Base-by-base conservation (phyloP, 176 grass and related monocot species). In the Themeda triandra region DNA sequence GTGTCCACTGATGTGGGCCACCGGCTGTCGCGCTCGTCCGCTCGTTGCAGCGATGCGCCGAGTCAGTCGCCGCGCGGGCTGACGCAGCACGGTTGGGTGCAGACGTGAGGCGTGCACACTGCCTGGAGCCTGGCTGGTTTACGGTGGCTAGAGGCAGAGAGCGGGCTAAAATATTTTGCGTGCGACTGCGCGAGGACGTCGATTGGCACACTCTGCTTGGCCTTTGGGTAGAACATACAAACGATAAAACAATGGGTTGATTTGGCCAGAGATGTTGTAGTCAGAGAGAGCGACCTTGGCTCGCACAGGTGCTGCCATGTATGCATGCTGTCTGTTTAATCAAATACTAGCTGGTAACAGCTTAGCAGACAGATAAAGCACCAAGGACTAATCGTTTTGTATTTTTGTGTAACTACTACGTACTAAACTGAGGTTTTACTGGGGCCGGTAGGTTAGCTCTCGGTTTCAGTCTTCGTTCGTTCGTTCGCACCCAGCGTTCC, bases 201-300 rank as follows among this genome's bases (percentile, higher is more conserved):
- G 19, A 36, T 10, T 36, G 65, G 14, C 48, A 36, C 28, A 5
- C 4, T 30, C 12, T 6, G 29, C 15, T 19, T 30, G 63, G 63
- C 13, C 14, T 49, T 15, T 49, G 15, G 5, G 4, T 0, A 36
- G 35, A 21, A 53, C 18, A 21, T 33, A 51, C 48, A 12, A 53
- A 8, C 3, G 37, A 42, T 13, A 6, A 10, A 4, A 4, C 13
- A 70, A 3, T 5, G 28, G 13, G 25, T 71, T 27, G 19, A 15
- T 73, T 49, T 36, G 11, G 49, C 2, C 13, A 75, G 77, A 65
- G 78, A 58, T 1, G 63, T 87, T 76, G 79, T 63, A 0, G 2
- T 82, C 85, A 30, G 2, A 0, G 81, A 80, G 12, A 68, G 45
- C 18, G 87, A 84, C 76, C 48, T 60, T 60, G 56, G 56, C 10